phyloP scores from a whole-genome alignment of 2,329 filamentous ascomycete genomes.

The Fusarium citri region DNA sequence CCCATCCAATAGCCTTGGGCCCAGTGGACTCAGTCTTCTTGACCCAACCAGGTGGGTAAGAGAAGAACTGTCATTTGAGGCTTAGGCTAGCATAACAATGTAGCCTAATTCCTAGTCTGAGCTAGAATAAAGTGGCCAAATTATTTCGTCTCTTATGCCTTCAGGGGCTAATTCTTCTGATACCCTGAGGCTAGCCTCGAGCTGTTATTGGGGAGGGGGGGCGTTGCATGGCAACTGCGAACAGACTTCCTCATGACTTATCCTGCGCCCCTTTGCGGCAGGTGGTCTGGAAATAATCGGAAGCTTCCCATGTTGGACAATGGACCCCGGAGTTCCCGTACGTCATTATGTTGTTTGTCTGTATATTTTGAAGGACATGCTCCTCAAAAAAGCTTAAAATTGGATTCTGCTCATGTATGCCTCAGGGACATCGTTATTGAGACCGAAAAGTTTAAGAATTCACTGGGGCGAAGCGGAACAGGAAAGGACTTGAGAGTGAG shows the following conservation, averaged over 20 bases:
- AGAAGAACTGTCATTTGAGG: fast-evolving
- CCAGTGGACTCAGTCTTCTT: fast-evolving
- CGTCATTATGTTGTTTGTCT: background rate
- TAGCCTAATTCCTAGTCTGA: no score
- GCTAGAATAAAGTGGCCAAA: no score
- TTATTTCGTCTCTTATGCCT: no score
- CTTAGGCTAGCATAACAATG: no score
- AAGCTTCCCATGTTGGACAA: background rate
- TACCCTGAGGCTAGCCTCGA: no score
- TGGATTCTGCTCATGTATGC: background rate
- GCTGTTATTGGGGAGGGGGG: no score
- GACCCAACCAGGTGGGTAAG: fast-evolving
- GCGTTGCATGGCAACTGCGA: background rate
- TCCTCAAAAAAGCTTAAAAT: background rate
- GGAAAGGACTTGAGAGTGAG: background rate
- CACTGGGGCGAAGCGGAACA: background rate
- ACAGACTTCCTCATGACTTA: background rate
- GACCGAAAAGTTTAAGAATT: background rate
- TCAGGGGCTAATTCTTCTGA: no score
- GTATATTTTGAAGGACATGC: background rate
- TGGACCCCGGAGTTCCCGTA: background rate
- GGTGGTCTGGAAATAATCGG: background rate
- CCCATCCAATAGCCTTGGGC: no score
- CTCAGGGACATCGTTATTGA: background rate
- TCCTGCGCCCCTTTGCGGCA: background rate